phyloP scores from a whole-genome alignment of 371 early-diverging fungal genomes.

The Mucor velutinosus region DNA sequence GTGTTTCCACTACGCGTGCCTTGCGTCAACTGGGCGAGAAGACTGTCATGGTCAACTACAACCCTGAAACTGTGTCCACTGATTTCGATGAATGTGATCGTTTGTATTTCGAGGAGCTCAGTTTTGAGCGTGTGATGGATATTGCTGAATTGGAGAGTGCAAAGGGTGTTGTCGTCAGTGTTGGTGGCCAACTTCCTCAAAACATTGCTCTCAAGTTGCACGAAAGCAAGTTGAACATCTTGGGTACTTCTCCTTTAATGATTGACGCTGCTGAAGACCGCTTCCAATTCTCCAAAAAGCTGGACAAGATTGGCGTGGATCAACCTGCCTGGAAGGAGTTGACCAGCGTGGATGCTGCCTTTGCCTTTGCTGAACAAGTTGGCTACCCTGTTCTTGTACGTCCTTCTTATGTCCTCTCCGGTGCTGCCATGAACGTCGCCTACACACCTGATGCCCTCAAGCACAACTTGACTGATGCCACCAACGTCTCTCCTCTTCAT shows the following conservation, averaged over 20 bases:
- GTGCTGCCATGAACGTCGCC: slow-evolving; percentile 96
- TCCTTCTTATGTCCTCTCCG: slow-evolving; percentile 94
- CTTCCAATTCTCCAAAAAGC: slow-evolving; percentile 87
- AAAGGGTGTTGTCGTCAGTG: slow-evolving; percentile 80
- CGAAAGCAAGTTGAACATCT: slow-evolving; percentile 68
- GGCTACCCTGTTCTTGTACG: slow-evolving; percentile 93
- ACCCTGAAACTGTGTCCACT: slow-evolving; percentile 96
- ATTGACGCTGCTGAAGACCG: slow-evolving; percentile 94
- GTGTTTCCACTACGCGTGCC: slow-evolving; percentile 80
- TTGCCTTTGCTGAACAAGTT: slow-evolving; percentile 79
- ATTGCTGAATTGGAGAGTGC: slow-evolving; percentile 87
- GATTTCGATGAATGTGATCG: slow-evolving; percentile 96
- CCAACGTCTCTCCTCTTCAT: slow-evolving; percentile 86
- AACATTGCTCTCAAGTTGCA: slow-evolving; percentile 89
- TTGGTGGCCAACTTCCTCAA: slow-evolving; percentile 94
- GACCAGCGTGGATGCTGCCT: slow-evolving; percentile 77
- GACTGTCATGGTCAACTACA: slow-evolving; percentile 97
- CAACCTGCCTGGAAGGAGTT: slow-evolving; percentile 96
- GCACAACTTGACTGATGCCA: slow-evolving; percentile 77
- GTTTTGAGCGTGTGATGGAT: slow-evolving; percentile 90
- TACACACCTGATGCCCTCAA: slow-evolving; percentile 72
- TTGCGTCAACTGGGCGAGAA: slow-evolving; percentile 76
- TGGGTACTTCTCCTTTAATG: slow-evolving; percentile 91
- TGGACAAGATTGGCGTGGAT: slow-evolving; percentile 90
- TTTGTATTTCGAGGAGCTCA: slow-evolving; percentile 92